Evolutionary conservation across 208 protist genomes (phyloP).

Genomic region (Polymyxa betae): DNA sequence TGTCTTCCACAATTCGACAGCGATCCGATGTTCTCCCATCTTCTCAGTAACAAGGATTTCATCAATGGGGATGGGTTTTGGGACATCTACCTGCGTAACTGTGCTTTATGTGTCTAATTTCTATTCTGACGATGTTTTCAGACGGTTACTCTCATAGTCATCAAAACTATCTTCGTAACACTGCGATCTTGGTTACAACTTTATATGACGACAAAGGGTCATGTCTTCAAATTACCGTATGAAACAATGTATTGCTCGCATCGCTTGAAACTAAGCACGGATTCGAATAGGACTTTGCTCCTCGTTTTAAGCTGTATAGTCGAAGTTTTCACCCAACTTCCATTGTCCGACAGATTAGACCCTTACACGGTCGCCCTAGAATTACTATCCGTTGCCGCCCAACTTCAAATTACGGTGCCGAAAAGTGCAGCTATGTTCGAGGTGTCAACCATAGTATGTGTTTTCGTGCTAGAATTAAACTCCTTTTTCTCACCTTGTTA

Average conservation of each 20-base stretch:
- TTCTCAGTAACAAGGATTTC: background rate
- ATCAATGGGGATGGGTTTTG: background rate
- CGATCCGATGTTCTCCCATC: constrained; percentile 42
- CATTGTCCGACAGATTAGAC: constrained; percentile 13
- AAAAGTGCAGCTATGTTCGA: background rate
- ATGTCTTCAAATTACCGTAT: background rate
- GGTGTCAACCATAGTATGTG: constrained; percentile 19
- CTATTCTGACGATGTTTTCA: background rate
- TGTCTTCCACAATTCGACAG: constrained; percentile 47
- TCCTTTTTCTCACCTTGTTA: too few species aligned
- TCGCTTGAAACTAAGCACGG: background rate
- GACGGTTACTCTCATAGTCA: background rate
- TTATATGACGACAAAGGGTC: constrained; percentile 42
- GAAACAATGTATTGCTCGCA: background rate
- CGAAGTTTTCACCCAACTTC: constrained; percentile 34
- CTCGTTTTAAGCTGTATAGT: constrained; percentile 39
- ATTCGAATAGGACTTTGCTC: background rate
- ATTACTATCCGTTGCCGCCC: background rate
- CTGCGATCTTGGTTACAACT: constrained; percentile 7
- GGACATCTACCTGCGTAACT: constrained; percentile 6
- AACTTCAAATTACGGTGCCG: background rate
- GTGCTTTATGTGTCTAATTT: background rate
- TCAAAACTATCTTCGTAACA: constrained; percentile 15
- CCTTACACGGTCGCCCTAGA: background rate
- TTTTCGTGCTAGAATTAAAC: too few species aligned